Evolutionary conservation across 768 basidiomycete species (phyloP).

Genomic region (Serendipita sp.): DNA sequence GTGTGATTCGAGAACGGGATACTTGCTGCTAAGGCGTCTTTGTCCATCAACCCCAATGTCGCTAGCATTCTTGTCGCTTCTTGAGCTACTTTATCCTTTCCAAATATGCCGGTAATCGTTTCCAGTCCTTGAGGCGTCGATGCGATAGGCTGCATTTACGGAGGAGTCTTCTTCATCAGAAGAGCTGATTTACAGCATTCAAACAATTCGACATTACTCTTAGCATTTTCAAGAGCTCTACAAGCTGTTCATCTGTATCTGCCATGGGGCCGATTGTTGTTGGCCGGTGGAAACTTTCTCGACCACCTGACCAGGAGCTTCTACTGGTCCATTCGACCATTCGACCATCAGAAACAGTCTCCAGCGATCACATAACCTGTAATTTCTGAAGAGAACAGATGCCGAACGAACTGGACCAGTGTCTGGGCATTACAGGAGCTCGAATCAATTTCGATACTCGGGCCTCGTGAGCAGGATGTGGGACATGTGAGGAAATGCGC

Average conservation of each 20-base stretch:
- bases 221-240: not conserved
- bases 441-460: no score
- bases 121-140: not conserved
- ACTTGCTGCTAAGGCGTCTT: not conserved
- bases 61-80: not conserved
- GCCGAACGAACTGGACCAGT: no score
- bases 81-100: constrained; percentile 2
- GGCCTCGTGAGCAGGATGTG: no score
- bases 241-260: not conserved
- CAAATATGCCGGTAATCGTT: not conserved
- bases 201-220: not conserved
- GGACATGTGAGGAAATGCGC: no score
- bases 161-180: not conserved
- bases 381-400: not conserved
- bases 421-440: no score
- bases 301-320: not conserved
- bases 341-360: not conserved
- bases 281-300: not conserved
- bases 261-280: not conserved
- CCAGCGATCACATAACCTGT: not conserved
- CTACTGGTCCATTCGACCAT: not conserved
- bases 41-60: not conserved
- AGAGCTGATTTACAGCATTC: not conserved
- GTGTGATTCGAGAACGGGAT: not conserved
- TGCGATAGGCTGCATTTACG: not conserved